Percentiles rank a stretch among this genome's conserved stretches.
Evolutionary conservation across 805 yeast species (phyloP).

Genomic region (Candida berthetii): DNA sequence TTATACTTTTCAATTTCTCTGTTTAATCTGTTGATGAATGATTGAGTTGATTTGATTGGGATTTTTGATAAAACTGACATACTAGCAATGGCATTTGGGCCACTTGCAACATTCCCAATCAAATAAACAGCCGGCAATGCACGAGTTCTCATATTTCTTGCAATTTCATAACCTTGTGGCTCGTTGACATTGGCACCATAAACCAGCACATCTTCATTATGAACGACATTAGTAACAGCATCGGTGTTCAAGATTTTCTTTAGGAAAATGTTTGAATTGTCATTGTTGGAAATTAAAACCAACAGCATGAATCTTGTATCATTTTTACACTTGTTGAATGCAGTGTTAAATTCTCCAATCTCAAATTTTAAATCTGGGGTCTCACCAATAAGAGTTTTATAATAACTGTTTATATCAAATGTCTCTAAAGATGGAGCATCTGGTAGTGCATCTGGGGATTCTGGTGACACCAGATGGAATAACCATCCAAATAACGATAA

Average conservation of each 20-base stretch:
- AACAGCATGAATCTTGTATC: conserved; percentile 15
- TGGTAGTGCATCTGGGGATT: conserved; percentile 26
- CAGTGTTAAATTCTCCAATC: conserved; percentile 16
- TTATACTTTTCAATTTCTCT: conserved; percentile 47
- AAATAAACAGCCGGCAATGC: conserved; percentile 49
- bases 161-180: conserved; percentile 63
- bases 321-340: conserved; percentile 10
- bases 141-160: conserved; percentile 44
- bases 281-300: conserved; percentile 13
- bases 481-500: conserved; percentile 31
- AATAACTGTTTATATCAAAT: conserved; percentile 10
- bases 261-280: conserved; percentile 31
- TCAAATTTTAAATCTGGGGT: conserved; percentile 5
- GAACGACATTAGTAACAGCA: conserved; percentile 31
- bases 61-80: conserved; percentile 27
- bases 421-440: conserved; percentile 14
- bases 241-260: conserved; percentile 40
- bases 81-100: conserved; percentile 23
- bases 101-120: conserved; percentile 52
- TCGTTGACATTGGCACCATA: conserved; percentile 62
- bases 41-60: conserved; percentile 20
- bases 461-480: conserved; percentile 29
- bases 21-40: conserved; percentile 29
- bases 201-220: conserved; percentile 39
- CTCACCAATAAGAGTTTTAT: conserved; percentile 11